A percentile compares a stretch with the other conserved stretches of the same genome.
These are phyloP conservation scores for Scutellaria minor DNA, from an alignment of 257 asterid species.

Conservation along the genomic window DNA sequence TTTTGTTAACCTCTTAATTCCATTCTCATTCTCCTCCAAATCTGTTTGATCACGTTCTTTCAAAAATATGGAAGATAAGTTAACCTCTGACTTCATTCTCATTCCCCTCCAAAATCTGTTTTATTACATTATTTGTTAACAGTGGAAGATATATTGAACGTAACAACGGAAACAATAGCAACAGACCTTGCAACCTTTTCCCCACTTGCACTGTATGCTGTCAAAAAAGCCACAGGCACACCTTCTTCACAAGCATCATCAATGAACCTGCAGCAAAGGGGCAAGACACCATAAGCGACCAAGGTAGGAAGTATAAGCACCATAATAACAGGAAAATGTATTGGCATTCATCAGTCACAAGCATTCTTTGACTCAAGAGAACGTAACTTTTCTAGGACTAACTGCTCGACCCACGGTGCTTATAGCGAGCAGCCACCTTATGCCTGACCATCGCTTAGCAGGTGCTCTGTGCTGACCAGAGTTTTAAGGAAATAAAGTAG, in stretches of 20 bases:
- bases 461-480: no score
- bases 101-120: conserved; percentile 9
- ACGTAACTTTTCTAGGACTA: not conserved
- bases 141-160: not conserved
- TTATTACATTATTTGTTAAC: not conserved
- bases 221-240: conserved; percentile 68
- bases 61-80: not conserved
- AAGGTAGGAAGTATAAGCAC: conserved; percentile 3
- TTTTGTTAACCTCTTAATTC: not conserved
- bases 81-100: not conserved
- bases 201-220: conserved; percentile 65
- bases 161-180: conserved; percentile 9
- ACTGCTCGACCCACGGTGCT: not conserved
- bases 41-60: not conserved
- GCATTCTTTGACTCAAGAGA: not conserved
- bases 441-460: no score
- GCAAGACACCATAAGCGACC: conserved; percentile 4
- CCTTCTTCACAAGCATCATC: conserved; percentile 70
- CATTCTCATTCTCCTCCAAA: conserved; percentile 6
- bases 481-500: no score
- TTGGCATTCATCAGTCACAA: not conserved
- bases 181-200: conserved; percentile 85
- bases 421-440: not conserved
- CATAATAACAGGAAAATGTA: not conserved
- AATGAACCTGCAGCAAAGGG: conserved; percentile 61